Evolutionary conservation across 345 rosid species (phyloP), one percentile per base, ranked within the genome.

Genomic region (Salix caprea): DNA sequence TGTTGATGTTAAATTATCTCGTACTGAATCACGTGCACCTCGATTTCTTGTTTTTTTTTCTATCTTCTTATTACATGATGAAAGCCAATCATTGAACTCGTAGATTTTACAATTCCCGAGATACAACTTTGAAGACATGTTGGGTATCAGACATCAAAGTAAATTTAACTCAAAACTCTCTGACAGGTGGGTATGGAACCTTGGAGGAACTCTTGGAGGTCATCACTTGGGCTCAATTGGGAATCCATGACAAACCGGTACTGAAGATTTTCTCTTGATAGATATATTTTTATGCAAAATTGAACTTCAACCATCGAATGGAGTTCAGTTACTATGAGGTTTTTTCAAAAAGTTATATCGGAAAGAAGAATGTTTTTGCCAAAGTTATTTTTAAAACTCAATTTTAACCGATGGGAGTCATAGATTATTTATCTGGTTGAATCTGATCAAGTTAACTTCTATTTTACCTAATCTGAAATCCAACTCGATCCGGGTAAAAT

Each of bases 151-250:
- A 58, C 64, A 58, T 65, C n/a, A 2, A 18, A 34, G 46, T 19
- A 19, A 36, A 36, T 15, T 48, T 56, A 56, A 28, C 71, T 21
- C 32, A 65, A 58, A 52, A 73, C 44, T 46, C 67, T 48, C 21
- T 23, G 12, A 66, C 85, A 88, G 96, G 96, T 72, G 96, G 96
- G 13, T 91, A 90, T 78, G 96, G 96, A 72, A 91, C 96, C 54
- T 71, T 91, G 76, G 96, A 87, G 81, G 96, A 91, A 69, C 86
- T 91, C 48, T 65, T 91, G 70, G 96, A 91, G 74, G 93, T 89
- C 67, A 91, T 91, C 85, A 86, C 96, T 1, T 91, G 96, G 96
- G 93, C 96, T 72, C 93, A 91, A 42, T 84, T 91, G 6, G 93
- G 93, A 39, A 91, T 91, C 78, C 96, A 90, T 76, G 89, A 88